These are phyloP conservation scores for Astrephomene gubernaculifera DNA, from an alignment of 139 green algal genomes.

Conservation along the genomic window DNA sequence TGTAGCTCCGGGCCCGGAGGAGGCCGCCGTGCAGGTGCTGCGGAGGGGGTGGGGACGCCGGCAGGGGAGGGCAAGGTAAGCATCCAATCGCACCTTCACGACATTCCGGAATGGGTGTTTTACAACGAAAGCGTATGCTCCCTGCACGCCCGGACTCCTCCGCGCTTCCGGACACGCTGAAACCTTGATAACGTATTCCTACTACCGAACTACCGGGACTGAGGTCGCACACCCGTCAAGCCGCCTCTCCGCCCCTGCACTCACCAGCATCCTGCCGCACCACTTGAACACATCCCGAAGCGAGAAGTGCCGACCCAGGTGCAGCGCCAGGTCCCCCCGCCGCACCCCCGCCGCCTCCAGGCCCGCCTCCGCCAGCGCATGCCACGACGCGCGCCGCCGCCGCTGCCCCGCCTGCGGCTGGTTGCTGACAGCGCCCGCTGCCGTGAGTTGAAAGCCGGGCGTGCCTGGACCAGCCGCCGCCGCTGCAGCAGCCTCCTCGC, in stretches of 20 bases:
- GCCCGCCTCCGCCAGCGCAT: constrained; percentile 46
- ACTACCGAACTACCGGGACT: too few relatives aligned
- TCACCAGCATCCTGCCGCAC: constrained; percentile 79
- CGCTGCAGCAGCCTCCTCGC: neutral
- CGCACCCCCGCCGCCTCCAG: constrained; percentile 60
- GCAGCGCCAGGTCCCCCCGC: constrained; percentile 67
- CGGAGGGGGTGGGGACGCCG: neutral
- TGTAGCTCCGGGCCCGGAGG: neutral
- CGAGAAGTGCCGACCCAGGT: constrained; percentile 75
- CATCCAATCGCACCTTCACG: too few relatives aligned
- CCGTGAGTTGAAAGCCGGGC: constrained; percentile 12
- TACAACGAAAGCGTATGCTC: too few relatives aligned
- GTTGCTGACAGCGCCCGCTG: neutral
- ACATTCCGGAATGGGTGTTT: too few relatives aligned
- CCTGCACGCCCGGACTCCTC: too few relatives aligned
- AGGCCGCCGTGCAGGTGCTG: constrained; percentile 11
- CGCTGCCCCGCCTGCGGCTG: neutral
- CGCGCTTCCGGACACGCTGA: too few relatives aligned
- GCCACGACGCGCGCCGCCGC: constrained; percentile 33
- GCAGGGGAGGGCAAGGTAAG: too few relatives aligned
- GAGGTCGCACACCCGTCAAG: neutral
- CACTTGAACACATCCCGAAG: constrained; percentile 90
- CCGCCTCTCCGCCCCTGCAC: neutral
- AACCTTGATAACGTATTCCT: too few relatives aligned
- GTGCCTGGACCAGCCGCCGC: neutral